Conservation (phyloP, 108 stramenopile genomes). For the Skeletonema tropicum region DNA sequence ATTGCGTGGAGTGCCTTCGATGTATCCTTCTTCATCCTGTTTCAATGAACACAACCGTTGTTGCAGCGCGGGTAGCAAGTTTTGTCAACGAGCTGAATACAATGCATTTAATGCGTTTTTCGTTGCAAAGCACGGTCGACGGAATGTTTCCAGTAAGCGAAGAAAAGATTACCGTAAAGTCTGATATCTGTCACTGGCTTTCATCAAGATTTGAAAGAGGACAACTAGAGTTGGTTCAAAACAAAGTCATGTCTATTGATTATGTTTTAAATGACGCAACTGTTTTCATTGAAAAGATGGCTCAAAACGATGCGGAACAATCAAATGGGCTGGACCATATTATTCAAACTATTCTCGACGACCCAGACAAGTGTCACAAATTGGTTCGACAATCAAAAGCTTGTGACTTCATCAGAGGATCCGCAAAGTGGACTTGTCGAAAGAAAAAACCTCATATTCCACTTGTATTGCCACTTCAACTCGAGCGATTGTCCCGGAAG, state of each 20-base stretch:
- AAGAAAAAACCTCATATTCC: slow-evolving; percentile 34
- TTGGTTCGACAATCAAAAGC: not conserved
- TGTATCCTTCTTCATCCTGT: not conserved
- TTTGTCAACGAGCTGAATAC: not conserved
- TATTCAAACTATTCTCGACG: not conserved
- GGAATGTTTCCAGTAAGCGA: not conserved
- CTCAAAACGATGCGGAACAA: not conserved
- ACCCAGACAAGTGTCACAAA: not conserved
- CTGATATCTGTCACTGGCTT: not conserved
- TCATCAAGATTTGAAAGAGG: not conserved
- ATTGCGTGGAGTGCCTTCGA: slow-evolving; percentile 16
- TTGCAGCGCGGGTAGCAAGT: not conserved
- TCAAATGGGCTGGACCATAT: not conserved
- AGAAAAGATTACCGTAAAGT: not conserved
- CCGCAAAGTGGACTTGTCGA: slow-evolving; percentile 22
- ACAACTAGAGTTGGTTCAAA: not conserved
- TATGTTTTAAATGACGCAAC: not conserved
- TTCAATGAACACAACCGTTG: not conserved
- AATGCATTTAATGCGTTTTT: not conserved
- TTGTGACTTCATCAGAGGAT: slow-evolving; percentile 20
- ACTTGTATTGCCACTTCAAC: slow-evolving; percentile 40
- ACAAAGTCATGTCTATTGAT: not conserved
- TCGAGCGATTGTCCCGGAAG: slow-evolving; percentile 19
- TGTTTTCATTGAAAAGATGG: not conserved
- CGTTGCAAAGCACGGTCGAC: not conserved